Percentiles rank a stretch among this genome's conserved stretches.
Evolutionary conservation across 495 filamentous ascomycete genomes (phyloP).

Genomic region (Podospora pseudocomata): DNA sequence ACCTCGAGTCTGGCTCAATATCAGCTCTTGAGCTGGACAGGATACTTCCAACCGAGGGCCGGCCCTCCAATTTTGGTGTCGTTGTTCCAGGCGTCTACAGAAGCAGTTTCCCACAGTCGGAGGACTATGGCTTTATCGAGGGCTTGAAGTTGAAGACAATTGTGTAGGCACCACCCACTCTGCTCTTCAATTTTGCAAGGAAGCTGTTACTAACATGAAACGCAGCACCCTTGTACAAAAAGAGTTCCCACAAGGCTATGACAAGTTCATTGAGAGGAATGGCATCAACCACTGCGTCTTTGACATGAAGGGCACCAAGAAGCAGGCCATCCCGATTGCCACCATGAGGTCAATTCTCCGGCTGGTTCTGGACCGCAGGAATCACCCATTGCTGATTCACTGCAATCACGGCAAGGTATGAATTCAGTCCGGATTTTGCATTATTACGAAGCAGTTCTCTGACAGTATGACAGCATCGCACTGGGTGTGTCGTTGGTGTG

Average conservation of each 20-base stretch:
- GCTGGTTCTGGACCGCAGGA: conserved; percentile 59
- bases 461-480: conserved; percentile 61
- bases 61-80: conserved; percentile 63
- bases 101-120: conserved; percentile 65
- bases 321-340: conserved; percentile 55
- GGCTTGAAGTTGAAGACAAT: conserved; percentile 67
- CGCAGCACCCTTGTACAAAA: conserved; percentile 71
- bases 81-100: conserved; percentile 68
- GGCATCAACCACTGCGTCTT: conserved; percentile 66
- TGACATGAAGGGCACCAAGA: conserved; percentile 74
- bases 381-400: conserved; percentile 76
- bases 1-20: not conserved
- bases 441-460: conserved; percentile 7
- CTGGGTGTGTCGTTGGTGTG: conserved; percentile 72
- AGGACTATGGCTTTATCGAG: conserved; percentile 62
- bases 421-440: not conserved
- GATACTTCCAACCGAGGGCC: conserved; percentile 25
- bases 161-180: conserved; percentile 50
- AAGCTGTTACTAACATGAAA: not conserved
- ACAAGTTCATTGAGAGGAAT: conserved; percentile 56
- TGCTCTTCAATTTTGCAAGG: not conserved
- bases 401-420: conserved; percentile 84
- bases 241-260: conserved; percentile 53
- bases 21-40: conserved; percentile 6
- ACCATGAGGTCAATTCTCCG: conserved; percentile 61